These are phyloP conservation scores for Metarhizium brunneum DNA, from an alignment of 2,329 filamentous ascomycete genomes.

Conservation along the genomic window DNA sequence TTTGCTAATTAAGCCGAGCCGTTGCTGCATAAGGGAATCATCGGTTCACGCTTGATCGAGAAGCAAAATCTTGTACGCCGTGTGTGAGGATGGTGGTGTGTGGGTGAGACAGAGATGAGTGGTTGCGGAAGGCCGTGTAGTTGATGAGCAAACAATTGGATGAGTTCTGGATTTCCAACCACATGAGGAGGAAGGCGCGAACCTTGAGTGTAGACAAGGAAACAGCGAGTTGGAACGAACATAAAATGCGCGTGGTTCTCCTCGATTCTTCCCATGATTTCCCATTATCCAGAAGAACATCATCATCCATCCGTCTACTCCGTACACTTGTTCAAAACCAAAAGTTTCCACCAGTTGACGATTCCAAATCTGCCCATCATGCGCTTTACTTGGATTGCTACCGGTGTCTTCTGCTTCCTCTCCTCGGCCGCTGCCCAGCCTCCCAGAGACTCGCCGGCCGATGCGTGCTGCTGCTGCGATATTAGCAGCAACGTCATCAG, in stretches of 20 bases:
- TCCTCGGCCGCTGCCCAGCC: conserved; percentile 1
- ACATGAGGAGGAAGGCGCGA: not conserved
- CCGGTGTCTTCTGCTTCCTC: conserved; percentile 6
- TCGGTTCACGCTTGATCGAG: not conserved
- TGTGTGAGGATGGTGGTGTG: not conserved
- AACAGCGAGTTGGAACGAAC: not conserved
- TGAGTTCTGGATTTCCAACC: no score
- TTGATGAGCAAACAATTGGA: not conserved
- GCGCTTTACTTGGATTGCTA: conserved; percentile 14
- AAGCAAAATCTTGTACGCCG: not conserved
- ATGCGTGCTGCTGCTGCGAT: conserved; percentile 26
- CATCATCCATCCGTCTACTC: not conserved
- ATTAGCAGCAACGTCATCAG: conserved; percentile 12
- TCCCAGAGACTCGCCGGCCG: conserved; percentile 1
- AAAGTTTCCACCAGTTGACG: not conserved
- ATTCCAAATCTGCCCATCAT: conserved; percentile 8
- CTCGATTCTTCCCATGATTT: not conserved
- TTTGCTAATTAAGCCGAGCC: conserved; percentile 1
- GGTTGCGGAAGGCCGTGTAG: not conserved
- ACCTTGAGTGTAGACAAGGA: not conserved
- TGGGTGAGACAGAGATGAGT: not conserved
- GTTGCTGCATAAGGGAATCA: not conserved
- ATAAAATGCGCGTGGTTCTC: not conserved
- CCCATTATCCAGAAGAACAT: not conserved
- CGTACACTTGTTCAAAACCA: not conserved